Conservation (phyloP, 148 eudicot species). For the Dianthus caryophyllus region DNA sequence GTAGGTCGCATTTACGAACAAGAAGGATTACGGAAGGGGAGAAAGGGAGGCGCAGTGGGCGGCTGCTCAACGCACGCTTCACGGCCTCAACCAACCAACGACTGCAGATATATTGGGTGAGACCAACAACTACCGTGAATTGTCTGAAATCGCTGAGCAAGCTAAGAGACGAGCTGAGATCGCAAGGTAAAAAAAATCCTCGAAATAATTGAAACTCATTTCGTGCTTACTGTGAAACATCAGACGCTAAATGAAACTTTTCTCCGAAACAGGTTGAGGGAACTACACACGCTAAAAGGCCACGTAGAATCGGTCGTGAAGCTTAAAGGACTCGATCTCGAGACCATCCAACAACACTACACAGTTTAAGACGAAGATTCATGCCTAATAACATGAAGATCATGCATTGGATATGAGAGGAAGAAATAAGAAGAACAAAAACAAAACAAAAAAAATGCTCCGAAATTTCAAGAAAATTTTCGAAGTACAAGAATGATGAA, state of each 20-base stretch:
- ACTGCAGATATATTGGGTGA: slow-evolving; percentile 34
- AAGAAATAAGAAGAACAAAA: slow-evolving; percentile 15
- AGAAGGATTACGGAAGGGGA: slow-evolving; percentile 66
- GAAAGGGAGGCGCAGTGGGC: slow-evolving; percentile 90
- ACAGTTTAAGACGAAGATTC: slow-evolving; percentile 31
- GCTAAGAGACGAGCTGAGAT: slow-evolving; percentile 80
- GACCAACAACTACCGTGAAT: slow-evolving; percentile 50
- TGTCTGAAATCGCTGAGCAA: slow-evolving; percentile 74
- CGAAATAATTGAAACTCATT: background rate
- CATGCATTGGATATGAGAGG: slow-evolving; percentile 10
- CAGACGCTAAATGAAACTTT: background rate
- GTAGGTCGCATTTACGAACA: slow-evolving; percentile 66
- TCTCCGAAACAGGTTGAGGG: slow-evolving; percentile 46
- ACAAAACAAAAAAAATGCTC: too few species aligned
- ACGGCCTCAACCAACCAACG: slow-evolving; percentile 55
- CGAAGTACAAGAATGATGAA: slow-evolving; percentile 16
- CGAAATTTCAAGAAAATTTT: too few species aligned
- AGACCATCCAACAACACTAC: slow-evolving; percentile 54
- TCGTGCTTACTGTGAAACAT: too few species aligned
- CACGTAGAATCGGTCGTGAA: slow-evolving; percentile 73
- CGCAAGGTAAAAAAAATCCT: slow-evolving; percentile 50
- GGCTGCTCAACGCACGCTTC: slow-evolving; percentile 63
- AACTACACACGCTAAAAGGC: slow-evolving; percentile 69
- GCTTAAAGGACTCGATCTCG: slow-evolving; percentile 76
- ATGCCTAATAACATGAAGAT: slow-evolving; percentile 1